Conservation (phyloP, 305 asterid species). For the Euphrasia arctica region DNA sequence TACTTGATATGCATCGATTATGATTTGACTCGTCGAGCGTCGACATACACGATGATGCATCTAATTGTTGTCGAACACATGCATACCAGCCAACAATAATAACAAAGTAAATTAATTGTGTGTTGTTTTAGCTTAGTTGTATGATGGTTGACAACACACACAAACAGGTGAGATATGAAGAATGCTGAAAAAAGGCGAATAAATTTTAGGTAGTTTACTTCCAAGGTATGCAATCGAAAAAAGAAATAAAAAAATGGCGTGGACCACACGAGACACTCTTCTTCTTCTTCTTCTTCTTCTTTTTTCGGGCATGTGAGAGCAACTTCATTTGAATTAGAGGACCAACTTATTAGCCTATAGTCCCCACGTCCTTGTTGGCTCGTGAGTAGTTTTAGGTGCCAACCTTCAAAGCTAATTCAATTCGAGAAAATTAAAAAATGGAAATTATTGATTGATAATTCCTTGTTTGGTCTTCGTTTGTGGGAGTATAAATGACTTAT, state of each 20-base stretch:
- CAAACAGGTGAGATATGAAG: slow-evolving; percentile 37
- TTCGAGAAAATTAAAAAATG: not conserved
- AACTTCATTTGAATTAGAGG: slow-evolving; percentile 25
- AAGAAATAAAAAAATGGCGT: not conserved
- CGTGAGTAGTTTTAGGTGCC: slow-evolving; percentile 10
- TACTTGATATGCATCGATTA: too few species aligned
- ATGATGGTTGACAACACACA: slow-evolving; percentile 22
- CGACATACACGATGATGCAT: too few species aligned
- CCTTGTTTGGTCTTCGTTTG: slow-evolving; percentile 17
- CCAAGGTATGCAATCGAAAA: slow-evolving; percentile 31
- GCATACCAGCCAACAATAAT: not conserved
- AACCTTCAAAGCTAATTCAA: slow-evolving; percentile 23
- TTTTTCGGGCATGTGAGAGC: slow-evolving; percentile 53
- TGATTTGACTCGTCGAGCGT: too few species aligned
- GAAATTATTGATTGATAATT: slow-evolving; percentile 23
- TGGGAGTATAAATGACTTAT: slow-evolving; percentile 23
- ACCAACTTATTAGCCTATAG: slow-evolving; percentile 13
- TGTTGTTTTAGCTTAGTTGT: not conserved
- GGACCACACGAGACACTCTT: slow-evolving; percentile 30
- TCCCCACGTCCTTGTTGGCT: slow-evolving; percentile 23
- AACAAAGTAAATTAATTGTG: not conserved
- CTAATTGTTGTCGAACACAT: too few species aligned
- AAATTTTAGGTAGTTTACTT: slow-evolving; percentile 25
- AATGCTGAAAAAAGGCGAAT: slow-evolving; percentile 26
- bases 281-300: not conserved